phyloP scores from a whole-genome alignment of 345 rosid genomes.

The Lumnitzera racemosa region DNA sequence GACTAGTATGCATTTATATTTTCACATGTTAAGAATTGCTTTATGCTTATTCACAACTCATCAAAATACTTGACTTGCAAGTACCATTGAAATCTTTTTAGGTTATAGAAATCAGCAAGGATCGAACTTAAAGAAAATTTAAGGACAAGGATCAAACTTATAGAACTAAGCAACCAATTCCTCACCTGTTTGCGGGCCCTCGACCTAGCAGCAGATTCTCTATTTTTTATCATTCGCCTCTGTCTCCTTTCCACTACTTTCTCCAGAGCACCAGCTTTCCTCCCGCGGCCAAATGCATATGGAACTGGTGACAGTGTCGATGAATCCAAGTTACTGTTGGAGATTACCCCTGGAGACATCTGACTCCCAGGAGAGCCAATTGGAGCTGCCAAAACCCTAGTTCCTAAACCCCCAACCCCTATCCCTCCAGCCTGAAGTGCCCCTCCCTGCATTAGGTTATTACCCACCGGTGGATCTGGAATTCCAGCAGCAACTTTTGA shows the following conservation, averaged over 20 bases:
- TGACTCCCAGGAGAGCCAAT: slow-evolving; percentile 63
- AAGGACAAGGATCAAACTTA: background rate
- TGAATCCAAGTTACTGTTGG: slow-evolving; percentile 47
- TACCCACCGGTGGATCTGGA: slow-evolving; percentile 33
- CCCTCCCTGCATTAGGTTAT: slow-evolving; percentile 31
- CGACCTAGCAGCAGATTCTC: slow-evolving; percentile 97
- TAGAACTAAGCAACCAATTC: slow-evolving; percentile 10
- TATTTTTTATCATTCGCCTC: slow-evolving; percentile 92
- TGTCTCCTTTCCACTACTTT: slow-evolving; percentile 96
- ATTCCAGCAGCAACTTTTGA: slow-evolving; percentile 30
- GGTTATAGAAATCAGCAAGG: no score
- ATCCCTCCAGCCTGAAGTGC: slow-evolving; percentile 41
- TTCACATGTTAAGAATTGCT: no score
- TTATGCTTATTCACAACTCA: no score
- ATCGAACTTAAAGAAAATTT: no score
- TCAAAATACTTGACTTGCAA: no score
- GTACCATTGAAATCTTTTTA: no score
- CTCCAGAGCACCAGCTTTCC: slow-evolving; percentile 65
- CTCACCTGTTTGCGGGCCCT: slow-evolving; percentile 97
- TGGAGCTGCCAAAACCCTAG: slow-evolving; percentile 28
- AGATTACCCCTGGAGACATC: slow-evolving; percentile 40
- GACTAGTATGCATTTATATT: no score
- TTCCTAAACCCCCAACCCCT: slow-evolving; percentile 28
- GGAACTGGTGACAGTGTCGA: slow-evolving; percentile 74
- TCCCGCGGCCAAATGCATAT: slow-evolving; percentile 64